phyloP scores from a whole-genome alignment of 257 asterid species.

The Solanum tarijense region DNA sequence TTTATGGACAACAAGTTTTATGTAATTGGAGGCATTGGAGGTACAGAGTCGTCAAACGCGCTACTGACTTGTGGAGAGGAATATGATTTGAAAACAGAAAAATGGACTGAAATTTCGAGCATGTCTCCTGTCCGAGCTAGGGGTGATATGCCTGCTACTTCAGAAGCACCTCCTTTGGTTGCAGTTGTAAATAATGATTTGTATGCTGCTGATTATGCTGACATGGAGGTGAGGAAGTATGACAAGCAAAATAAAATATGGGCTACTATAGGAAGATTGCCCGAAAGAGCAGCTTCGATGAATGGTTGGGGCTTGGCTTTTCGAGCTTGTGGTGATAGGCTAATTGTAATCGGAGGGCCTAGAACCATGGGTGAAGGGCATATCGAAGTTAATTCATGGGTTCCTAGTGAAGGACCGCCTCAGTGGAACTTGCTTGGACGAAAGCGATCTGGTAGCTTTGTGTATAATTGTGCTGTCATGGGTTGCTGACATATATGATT shows the following conservation, averaged over 20 bases:
- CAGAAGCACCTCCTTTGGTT: conserved; percentile 87
- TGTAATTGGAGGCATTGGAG: conserved; percentile 75
- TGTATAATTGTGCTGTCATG: conserved; percentile 98
- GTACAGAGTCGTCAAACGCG: conserved; percentile 24
- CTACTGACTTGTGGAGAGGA: conserved; percentile 47
- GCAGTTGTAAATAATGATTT: conserved; percentile 75
- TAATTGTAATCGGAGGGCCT: conserved; percentile 84
- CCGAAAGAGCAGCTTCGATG: conserved; percentile 74
- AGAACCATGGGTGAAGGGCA: conserved; percentile 37
- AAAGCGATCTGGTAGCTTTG: conserved; percentile 76
- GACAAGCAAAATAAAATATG: conserved; percentile 41
- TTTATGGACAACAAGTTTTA: conserved; percentile 68
- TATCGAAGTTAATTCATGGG: conserved; percentile 47
- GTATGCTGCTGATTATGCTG: conserved; percentile 85
- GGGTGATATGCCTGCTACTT: conserved; percentile 45
- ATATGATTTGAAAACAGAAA: conserved; percentile 29
- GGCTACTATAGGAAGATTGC: conserved; percentile 59
- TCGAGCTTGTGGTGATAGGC: conserved; percentile 42
- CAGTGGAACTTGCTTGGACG: conserved; percentile 64
- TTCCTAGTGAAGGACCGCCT: conserved; percentile 39
- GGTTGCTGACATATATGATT: conserved; percentile 65
- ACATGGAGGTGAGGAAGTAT: conserved; percentile 64
- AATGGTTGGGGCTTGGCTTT: conserved; percentile 62
- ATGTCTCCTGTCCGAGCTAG: conserved; percentile 72
- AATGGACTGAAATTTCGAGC: conserved; percentile 74